Base-by-base conservation (phyloP, 2,329 filamentous ascomycete genomes). In the Ophiobolus disseminans region DNA sequence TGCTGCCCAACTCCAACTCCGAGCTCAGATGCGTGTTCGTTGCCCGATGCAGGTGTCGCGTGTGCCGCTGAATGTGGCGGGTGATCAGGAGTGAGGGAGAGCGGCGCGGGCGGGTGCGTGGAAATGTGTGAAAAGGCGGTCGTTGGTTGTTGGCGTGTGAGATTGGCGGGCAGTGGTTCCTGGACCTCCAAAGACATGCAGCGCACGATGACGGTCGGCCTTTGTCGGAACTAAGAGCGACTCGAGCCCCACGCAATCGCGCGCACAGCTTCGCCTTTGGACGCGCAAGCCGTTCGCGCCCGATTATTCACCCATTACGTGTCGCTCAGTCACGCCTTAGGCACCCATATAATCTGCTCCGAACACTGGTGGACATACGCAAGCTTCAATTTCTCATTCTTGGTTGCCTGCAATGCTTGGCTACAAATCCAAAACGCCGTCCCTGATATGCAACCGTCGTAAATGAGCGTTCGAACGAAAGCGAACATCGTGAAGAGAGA, bases 1-100 rank as follows among this genome's bases (percentile, higher is more conserved):
- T 67, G 65, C 47, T 68, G 68, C 68, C 68, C 64, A 57, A 69
- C 55, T 45, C 51, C 54, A 46, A 69, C 55, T 45, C 51, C 54
- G 47, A 60, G 53, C 62, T 65, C 60, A 56, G 50, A 50, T 34
- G 42, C 44, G 45, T 37, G 39, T 41, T 45, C 36, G 46, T 45
- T 51, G 45, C 41, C 52, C 32, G 51, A 41, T 34, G 48, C 7
- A 45, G 45, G 44, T 48, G 52, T 48, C 45, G 59, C 56, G 47
- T 53, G 41, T 48, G 47, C 47, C 53, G 46, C 42, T 41, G 25
- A 35, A 20, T 31, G 3, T 35, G 32, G 14, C 22, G 34, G n/a
- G 17, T 17, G 28, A 48, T 23, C 40, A 17, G 21, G 25, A 14
- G 25, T 10, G n/a, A 20, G 28, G 35, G 22, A 35, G 32, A 25